A percentile compares a stretch with the other conserved stretches of the same genome.
phyloP scores from a whole-genome alignment of 2,329 filamentous ascomycete species.

The Microascus cirrosus region DNA sequence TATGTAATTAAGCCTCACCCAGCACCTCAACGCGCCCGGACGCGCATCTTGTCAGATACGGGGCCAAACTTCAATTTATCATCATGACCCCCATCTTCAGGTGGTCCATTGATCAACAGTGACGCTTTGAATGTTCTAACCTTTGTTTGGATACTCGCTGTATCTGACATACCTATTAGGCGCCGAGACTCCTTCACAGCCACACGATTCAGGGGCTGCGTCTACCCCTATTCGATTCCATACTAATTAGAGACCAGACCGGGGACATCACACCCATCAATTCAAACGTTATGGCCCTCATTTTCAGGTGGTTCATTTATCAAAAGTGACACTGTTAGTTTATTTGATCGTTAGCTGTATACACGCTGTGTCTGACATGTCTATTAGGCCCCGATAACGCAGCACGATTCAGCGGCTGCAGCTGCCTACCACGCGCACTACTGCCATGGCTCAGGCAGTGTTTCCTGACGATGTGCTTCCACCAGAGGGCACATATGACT shows the following conservation, averaged over 20 bases:
- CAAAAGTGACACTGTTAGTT: too few species aligned
- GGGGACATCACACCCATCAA: too few species aligned
- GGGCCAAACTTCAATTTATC: background rate
- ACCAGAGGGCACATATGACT: constrained; percentile 5
- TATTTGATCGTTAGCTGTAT: too few species aligned
- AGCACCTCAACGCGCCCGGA: background rate
- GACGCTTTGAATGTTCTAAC: background rate
- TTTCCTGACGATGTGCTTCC: constrained; percentile 8
- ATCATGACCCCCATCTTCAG: background rate
- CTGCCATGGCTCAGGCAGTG: background rate
- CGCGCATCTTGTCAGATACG: background rate
- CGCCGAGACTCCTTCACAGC: too few species aligned
- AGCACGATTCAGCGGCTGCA: background rate
- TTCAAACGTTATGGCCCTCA: too few species aligned
- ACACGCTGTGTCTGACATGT: too few species aligned
- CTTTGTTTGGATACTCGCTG: background rate
- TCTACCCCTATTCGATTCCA: too few species aligned
- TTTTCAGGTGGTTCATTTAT: too few species aligned
- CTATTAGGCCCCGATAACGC: too few species aligned
- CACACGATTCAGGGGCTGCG: too few species aligned
- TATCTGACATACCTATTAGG: background rate
- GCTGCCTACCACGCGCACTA: background rate
- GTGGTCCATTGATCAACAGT: background rate
- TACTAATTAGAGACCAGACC: too few species aligned
- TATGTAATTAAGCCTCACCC: background rate